A percentile compares a stretch with the other conserved stretches of the same genome.
phyloP scores from a whole-genome alignment of 768 basidiomycete species.

The Hericium rajendrae region DNA sequence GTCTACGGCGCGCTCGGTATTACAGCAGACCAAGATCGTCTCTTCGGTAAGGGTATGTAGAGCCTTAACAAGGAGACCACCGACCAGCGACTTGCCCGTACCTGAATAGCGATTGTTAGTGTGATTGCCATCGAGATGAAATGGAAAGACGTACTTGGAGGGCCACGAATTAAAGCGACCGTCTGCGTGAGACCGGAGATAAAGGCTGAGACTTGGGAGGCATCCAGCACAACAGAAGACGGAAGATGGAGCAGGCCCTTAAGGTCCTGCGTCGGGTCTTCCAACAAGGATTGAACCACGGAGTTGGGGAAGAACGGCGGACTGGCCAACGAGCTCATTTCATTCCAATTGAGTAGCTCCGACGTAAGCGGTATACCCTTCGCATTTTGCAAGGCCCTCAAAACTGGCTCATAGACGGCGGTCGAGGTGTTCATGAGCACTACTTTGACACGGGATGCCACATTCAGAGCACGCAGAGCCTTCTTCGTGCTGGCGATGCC shows the following conservation, averaged over 20 bases:
- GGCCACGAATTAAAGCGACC: constrained; percentile 60
- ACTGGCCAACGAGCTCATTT: constrained; percentile 13
- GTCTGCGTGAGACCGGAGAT: constrained; percentile 44
- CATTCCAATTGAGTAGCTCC: constrained; percentile 48
- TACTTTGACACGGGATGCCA: constrained; percentile 29
- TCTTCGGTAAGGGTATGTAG: constrained; percentile 37
- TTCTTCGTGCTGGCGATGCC: constrained; percentile 29
- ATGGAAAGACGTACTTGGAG: constrained; percentile 41
- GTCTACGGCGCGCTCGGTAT: constrained; percentile 68
- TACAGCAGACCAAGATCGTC: constrained; percentile 60
- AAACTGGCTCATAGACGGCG: constrained; percentile 54
- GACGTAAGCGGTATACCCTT: constrained; percentile 34
- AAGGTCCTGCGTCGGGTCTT: constrained; percentile 32
- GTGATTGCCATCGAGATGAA: background rate
- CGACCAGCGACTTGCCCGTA: constrained; percentile 69
- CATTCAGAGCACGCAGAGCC: constrained; percentile 32
- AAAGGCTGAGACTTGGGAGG: constrained; percentile 35
- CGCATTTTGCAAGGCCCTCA: constrained; percentile 42
- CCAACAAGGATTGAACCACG: constrained; percentile 22
- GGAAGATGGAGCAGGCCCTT: constrained; percentile 26
- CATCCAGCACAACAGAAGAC: constrained; percentile 38
- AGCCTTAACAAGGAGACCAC: constrained; percentile 53
- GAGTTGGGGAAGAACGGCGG: constrained; percentile 5
- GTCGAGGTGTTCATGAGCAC: constrained; percentile 52
- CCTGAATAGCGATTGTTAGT: constrained; percentile 26